Percentiles rank a stretch among this genome's conserved stretches.
These are phyloP conservation scores for Cryptococcus floricola DNA, from an alignment of 1,284 basidiomycete species.

Conservation along the genomic window DNA sequence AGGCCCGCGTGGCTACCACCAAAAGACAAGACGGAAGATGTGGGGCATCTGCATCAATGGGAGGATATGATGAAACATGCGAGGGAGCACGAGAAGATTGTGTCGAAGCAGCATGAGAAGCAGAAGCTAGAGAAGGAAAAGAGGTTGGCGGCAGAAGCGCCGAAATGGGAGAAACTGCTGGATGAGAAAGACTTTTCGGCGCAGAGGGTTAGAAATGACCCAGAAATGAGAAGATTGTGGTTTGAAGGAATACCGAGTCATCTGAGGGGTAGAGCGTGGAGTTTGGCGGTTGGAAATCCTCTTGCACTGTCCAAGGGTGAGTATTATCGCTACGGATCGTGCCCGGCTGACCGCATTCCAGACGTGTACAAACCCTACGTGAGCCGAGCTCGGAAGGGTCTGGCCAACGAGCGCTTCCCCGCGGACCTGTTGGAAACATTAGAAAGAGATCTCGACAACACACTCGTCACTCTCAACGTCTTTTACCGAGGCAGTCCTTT, in stretches of 20 bases:
- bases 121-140: slow-evolving; percentile 35
- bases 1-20: slow-evolving; percentile 79
- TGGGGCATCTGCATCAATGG: slow-evolving; percentile 82
- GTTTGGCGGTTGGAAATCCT: slow-evolving; percentile 79
- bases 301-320: slow-evolving; percentile 81
- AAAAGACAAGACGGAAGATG: slow-evolving; percentile 73
- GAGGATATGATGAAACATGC: slow-evolving; percentile 73
- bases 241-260: slow-evolving; percentile 87
- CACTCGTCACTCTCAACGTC: slow-evolving; percentile 82
- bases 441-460: slow-evolving; percentile 72
- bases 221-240: slow-evolving; percentile 71
- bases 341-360: slow-evolving; percentile 37
- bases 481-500: slow-evolving; percentile 79
- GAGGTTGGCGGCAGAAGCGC: slow-evolving; percentile 29
- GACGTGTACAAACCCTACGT: slow-evolving; percentile 72
- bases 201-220: slow-evolving; percentile 25
- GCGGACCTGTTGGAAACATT: slow-evolving; percentile 64
- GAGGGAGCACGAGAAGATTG: slow-evolving; percentile 33
- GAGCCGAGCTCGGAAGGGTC: slow-evolving; percentile 67
- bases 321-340: slow-evolving; percentile 12
- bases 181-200: slow-evolving; percentile 22
- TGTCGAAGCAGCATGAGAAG: slow-evolving; percentile 22
- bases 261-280: slow-evolving; percentile 81
- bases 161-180: slow-evolving; percentile 43
- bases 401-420: slow-evolving; percentile 70